Evolutionary conservation across 495 filamentous ascomycete species (phyloP).

Genomic region (Penicillium paradoxum): DNA sequence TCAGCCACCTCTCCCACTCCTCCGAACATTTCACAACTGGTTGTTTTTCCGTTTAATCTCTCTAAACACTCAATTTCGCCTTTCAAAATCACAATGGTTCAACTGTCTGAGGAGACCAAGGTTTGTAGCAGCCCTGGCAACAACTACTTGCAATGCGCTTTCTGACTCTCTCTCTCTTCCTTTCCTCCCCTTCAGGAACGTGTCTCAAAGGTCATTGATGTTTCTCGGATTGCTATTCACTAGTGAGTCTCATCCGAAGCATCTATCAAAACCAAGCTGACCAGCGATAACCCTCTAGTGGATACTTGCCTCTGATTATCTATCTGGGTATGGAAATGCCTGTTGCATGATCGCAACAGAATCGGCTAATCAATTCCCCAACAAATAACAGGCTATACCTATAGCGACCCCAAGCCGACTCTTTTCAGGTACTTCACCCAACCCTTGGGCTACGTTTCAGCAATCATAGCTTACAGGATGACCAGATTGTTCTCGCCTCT

Average conservation of each 20-base stretch:
- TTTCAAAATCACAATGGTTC: constrained; percentile 52
- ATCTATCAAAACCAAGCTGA: not conserved
- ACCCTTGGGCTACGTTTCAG: not conserved
- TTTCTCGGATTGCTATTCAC: constrained; percentile 92
- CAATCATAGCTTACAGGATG: constrained; percentile 16
- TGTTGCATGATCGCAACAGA: not conserved
- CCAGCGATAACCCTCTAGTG: constrained; percentile 40
- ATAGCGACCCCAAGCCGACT: constrained; percentile 86
- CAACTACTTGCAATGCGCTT: not conserved
- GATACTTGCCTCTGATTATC: constrained; percentile 93
- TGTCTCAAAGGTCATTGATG: constrained; percentile 89
- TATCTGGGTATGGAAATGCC: constrained; percentile 71
- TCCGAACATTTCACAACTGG: not conserved
- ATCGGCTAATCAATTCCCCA: too few species aligned
- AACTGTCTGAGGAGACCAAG: constrained; percentile 96
- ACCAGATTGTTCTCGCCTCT: constrained; percentile 68
- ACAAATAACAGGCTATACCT: constrained; percentile 86
- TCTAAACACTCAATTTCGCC: not conserved
- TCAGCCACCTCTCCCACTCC: not conserved
- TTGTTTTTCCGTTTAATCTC: not conserved
- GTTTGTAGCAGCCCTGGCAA: constrained; percentile 40
- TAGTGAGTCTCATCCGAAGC: constrained; percentile 55
- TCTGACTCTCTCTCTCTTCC: constrained; percentile 11
- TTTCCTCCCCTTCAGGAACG: constrained; percentile 62
- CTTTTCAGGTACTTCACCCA: constrained; percentile 67